A percentile compares a stretch with the other conserved stretches of the same genome.
Conservation (phyloP, 140 eudicot genomes). For the Bidens hawaiensis region DNA sequence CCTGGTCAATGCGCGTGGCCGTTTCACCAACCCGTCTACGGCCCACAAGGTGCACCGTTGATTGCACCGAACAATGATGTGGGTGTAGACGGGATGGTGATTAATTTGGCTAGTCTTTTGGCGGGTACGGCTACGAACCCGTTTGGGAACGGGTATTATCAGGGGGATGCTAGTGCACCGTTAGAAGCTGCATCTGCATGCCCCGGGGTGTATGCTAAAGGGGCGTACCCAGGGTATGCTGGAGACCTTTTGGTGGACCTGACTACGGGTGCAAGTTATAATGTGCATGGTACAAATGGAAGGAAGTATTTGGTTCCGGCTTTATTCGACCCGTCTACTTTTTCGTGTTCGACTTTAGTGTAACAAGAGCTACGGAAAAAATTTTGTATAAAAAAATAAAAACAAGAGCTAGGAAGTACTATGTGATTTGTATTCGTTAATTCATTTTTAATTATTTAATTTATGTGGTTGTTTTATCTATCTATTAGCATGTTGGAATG, state of each 20-base stretch:
- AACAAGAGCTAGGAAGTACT: constrained; percentile 8
- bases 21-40: constrained; percentile 56
- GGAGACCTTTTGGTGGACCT: constrained; percentile 55
- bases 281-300: constrained; percentile 56
- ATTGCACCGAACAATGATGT: constrained; percentile 63
- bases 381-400: neutral
- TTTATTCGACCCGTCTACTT: constrained; percentile 47
- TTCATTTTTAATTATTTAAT: constrained; percentile 5
- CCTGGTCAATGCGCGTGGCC: constrained; percentile 76
- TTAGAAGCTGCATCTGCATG: constrained; percentile 65
- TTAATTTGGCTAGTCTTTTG: constrained; percentile 42
- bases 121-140: constrained; percentile 65
- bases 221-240: constrained; percentile 65
- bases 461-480: neutral
- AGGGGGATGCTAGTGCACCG: constrained; percentile 51
- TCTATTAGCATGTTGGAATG: too few relatives aligned
- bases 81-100: constrained; percentile 60
- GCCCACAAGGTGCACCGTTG: constrained; percentile 55
- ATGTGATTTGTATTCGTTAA: constrained; percentile 27
- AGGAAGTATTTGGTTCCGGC: constrained; percentile 65
- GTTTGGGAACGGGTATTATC: constrained; percentile 54
- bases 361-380: neutral
- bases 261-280: constrained; percentile 51
- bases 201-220: constrained; percentile 49
- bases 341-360: constrained; percentile 44